Evolutionary conservation across 2,329 filamentous ascomycete species (phyloP), one percentile per base, ranked within the genome.

Genomic region (Alternaria solani): DNA sequence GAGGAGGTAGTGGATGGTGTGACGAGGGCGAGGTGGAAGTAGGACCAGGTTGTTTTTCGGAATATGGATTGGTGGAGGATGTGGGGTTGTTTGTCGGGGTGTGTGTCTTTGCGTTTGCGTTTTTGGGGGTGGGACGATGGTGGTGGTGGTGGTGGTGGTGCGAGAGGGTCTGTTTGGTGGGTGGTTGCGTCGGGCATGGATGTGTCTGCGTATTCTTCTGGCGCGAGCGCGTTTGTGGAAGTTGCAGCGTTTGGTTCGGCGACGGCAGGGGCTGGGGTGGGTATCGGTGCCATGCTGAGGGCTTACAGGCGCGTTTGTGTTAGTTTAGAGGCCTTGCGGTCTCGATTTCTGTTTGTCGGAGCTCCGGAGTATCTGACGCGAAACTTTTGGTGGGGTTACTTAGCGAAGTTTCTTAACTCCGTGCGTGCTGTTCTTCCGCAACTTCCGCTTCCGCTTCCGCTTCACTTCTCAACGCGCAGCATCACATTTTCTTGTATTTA

Each of bases 21-120:
- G 18, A 69, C 18, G 59, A 82, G 77, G 49, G 66, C 59, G 1
- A 83, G 76, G 66, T 79, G 78, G 51, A 83, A 69, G 69, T 83
- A 82, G n/a, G 74, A 63, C 78, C 78, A 81, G 11, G 55, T 51
- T 5, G 77, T 77, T 4, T 72, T 69, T 59, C 77, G 74, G 61
- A 82, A 75, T 9, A 81, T 82, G 59, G 76, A 64, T 52, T 76
- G 70, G 62, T 73, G 70, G 14, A 78, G 65, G 9, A 71, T 64
- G 44, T 75, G 69, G 1, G 3, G 5, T 34, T 44, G 28, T n/a
- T 56, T 56, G 16, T 59, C 34, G 1, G 59, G 11, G 53, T 57
- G 12, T 2, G 16, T 32, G 58, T 65, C 51, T 26, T 62, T 58
- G 28, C 64, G 61, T 54, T 72, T 68, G 28, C 56, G 61, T 2